Conservation (phyloP, 2,329 filamentous ascomycete species). For the Neophaeococcomyces mojaviensis region DNA sequence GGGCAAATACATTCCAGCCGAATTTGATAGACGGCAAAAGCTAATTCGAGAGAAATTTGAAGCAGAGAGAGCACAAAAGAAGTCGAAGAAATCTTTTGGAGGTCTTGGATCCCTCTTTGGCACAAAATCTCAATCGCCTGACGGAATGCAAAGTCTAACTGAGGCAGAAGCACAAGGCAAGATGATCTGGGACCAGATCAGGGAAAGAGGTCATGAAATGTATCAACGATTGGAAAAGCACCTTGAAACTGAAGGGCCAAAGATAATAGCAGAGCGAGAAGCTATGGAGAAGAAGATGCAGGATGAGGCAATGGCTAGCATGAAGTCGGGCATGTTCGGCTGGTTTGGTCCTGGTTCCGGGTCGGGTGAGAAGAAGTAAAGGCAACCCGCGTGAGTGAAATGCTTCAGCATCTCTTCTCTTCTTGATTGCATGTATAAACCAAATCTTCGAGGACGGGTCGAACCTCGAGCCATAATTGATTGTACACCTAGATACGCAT, state of each 20-base stretch:
- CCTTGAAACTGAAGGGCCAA: slow-evolving; percentile 86
- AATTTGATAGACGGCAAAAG: slow-evolving; percentile 84
- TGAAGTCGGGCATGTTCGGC: slow-evolving; percentile 62
- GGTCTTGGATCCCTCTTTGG: slow-evolving; percentile 67
- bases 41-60: slow-evolving; percentile 78
- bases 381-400: neutral
- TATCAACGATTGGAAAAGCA: slow-evolving; percentile 85
- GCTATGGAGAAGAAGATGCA: slow-evolving; percentile 79
- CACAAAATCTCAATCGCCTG: slow-evolving; percentile 59
- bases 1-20: slow-evolving; percentile 77
- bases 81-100: slow-evolving; percentile 54
- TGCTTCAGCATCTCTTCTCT: slow-evolving; percentile 1
- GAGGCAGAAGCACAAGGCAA: slow-evolving; percentile 70
- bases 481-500: neutral
- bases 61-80: slow-evolving; percentile 52
- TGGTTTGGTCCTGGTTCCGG: slow-evolving; percentile 40
- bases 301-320: slow-evolving; percentile 83
- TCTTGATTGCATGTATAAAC: neutral
- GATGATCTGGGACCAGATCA: slow-evolving; percentile 91
- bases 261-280: slow-evolving; percentile 92
- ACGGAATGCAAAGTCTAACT: slow-evolving; percentile 43
- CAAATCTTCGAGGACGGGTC: no score
- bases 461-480: neutral
- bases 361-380: slow-evolving; percentile 20
- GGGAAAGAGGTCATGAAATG: slow-evolving; percentile 82